These are phyloP conservation scores for Urochloa ruziziensis DNA, from an alignment of 176 grass and related monocot species.

Conservation along the genomic window DNA sequence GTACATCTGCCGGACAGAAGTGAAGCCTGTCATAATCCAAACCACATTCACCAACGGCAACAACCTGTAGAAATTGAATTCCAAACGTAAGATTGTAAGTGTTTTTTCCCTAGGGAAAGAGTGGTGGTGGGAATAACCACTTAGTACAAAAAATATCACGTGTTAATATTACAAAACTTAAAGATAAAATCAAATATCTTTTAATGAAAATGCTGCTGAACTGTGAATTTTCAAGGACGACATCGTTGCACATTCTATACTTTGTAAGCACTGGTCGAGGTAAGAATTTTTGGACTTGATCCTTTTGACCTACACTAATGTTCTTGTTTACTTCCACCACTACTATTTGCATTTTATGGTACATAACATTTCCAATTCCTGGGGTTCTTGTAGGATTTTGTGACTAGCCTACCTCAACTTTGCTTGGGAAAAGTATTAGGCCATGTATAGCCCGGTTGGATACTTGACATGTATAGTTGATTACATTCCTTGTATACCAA, in stretches of 20 bases:
- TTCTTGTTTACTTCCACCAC: neutral
- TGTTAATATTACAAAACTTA: neutral
- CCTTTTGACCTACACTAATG: neutral
- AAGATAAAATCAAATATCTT: neutral
- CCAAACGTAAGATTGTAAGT: neutral
- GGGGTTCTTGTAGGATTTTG: neutral
- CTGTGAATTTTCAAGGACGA: neutral
- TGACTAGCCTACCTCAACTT: neutral
- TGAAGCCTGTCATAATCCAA: constrained; percentile 97
- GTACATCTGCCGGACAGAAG: constrained; percentile 76
- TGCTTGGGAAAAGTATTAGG: no score
- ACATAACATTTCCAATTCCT: neutral
- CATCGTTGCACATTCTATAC: neutral
- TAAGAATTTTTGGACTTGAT: neutral
- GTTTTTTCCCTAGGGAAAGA: neutral
- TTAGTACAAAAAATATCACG: neutral
- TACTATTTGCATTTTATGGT: neutral
- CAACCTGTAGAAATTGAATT: constrained; percentile 57
- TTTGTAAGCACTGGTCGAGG: neutral
- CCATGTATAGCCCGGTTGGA: no score
- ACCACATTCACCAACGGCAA: constrained; percentile 93
- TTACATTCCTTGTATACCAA: no score
- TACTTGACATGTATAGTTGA: no score
- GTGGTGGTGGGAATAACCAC: neutral
- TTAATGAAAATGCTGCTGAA: neutral